Evolutionary conservation across 1,284 basidiomycete genomes (phyloP).

Genomic region (Mrakiaceae sp.): DNA sequence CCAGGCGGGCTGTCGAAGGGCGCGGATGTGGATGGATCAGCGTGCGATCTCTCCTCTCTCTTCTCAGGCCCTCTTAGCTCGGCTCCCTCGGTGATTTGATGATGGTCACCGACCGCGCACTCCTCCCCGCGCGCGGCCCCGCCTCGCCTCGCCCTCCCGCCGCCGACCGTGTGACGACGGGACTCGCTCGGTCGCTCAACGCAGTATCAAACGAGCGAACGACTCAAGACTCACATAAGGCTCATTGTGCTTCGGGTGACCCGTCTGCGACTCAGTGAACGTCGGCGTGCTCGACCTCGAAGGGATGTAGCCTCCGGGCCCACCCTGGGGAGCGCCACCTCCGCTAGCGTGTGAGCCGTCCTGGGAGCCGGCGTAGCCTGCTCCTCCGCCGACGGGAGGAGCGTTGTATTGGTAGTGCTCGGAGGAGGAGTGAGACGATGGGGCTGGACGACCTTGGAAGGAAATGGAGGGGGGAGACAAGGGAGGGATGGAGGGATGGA

Average conservation of each 20-base stretch:
- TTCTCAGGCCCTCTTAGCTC: constrained; percentile 14
- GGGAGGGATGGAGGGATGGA: background rate
- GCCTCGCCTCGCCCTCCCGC: no score
- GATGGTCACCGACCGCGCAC: no score
- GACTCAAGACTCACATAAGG: constrained; percentile 40
- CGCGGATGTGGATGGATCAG: constrained; percentile 40
- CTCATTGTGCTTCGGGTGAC: constrained; percentile 50
- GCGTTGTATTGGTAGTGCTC: constrained; percentile 1
- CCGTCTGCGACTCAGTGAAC: constrained; percentile 41
- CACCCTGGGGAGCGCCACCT: background rate
- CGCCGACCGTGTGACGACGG: no score
- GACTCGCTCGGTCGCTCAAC: no score
- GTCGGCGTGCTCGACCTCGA: constrained; percentile 36
- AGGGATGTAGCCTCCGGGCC: constrained; percentile 25
- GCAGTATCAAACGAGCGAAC: no score
- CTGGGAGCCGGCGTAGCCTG: background rate
- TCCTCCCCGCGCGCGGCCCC: no score
- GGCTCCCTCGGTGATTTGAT: no score
- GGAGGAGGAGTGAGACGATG: background rate
- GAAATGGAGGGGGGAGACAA: no score
- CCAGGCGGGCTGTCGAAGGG: constrained; percentile 69
- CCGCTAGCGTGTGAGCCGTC: background rate
- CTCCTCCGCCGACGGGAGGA: background rate
- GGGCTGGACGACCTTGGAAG: background rate
- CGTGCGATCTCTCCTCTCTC: constrained; percentile 39